Base-by-base conservation (phyloP, 2,329 filamentous ascomycete species). In the Calycina herbarum region DNA sequence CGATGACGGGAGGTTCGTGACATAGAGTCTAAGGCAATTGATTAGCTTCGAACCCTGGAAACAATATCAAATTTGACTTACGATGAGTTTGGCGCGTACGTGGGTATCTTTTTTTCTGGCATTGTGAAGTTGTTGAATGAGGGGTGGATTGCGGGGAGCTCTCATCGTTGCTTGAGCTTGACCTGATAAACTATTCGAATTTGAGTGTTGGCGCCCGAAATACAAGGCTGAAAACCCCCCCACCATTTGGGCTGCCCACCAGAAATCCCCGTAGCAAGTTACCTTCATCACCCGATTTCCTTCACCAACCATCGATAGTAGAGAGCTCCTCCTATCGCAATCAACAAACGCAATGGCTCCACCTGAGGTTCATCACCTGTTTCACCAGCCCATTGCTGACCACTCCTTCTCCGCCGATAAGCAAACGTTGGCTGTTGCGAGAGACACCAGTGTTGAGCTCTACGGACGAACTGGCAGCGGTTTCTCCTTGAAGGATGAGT, bases 391-490 rank as follows among this genome's bases (percentile, higher is more conserved):
- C 68, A 97, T 99, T 76, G 92, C 93, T 72, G 95, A 99, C 83
- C 95, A 99, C 80, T 97, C 94, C 65, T 99, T 99, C 86, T 97
- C 94, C 70, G 89, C 93, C 69, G 95, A 99, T 81, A 92, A 89
- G 77, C 83, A 89, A 78, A 94, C 90, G 33, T 86, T 99, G 65
- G 95, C 95, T 65, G 94, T 99, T 65, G 92, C 94, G 69, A 91
- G 93, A 74, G 94, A 98, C 77, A 93, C 90, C 76, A 86, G 88
- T 72, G 90, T 99, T 75, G 93, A 97, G 83, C 88, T 99, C 54
- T 98, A 97, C 79, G 82, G 85, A 74, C 86, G 84, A 73, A 84
- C 84, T 64, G 93, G 91, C 76, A 87, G 82, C 75, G 86, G 88
- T 70, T 97, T 94, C 81, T 88, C 88, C 77, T 83, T 97, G 71